Evolutionary conservation across 2,329 filamentous ascomycete species (phyloP).

Genomic region (Rutstroemia sydowiana): DNA sequence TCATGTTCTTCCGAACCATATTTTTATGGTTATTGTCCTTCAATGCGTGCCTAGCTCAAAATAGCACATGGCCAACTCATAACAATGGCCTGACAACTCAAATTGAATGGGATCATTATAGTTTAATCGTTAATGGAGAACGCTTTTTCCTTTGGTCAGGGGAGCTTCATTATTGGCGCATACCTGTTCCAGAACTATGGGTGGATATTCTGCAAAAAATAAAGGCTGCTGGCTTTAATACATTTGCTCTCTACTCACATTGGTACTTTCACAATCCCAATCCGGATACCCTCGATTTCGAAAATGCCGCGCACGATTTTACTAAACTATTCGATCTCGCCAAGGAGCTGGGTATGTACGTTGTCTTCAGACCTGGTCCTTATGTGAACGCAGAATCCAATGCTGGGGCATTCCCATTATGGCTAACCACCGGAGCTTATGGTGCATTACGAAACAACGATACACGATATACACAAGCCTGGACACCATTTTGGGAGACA

Average conservation of each 20-base stretch:
- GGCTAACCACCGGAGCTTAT: conserved; percentile 54
- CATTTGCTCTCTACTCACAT: conserved; percentile 70
- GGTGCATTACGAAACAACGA: conserved; percentile 47
- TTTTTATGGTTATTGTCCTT: conserved; percentile 1
- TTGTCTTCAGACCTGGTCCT: conserved; percentile 64
- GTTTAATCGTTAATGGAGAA: conserved; percentile 5
- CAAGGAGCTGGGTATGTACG: conserved; percentile 62
- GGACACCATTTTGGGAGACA: conserved; percentile 45
- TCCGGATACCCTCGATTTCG: conserved; percentile 63
- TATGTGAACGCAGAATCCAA: conserved; percentile 59
- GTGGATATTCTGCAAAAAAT: conserved; percentile 76
- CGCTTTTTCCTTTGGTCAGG: conserved; percentile 6
- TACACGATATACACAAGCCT: conserved; percentile 43
- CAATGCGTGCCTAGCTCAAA: conserved; percentile 3
- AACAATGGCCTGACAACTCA: conserved; percentile 8
- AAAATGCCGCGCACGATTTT: conserved; percentile 49
- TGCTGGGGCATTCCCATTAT: conserved; percentile 53
- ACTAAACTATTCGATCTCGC: conserved; percentile 69
- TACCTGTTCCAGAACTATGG: conserved; percentile 55
- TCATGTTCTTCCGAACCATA: conserved; percentile 3
- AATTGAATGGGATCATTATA: conserved; percentile 9
- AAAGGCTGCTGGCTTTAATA: conserved; percentile 66
- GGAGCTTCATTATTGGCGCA: conserved; percentile 43
- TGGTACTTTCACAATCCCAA: conserved; percentile 56
- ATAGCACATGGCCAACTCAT: conserved; percentile 4